Conservation (phyloP, 257 asterid species). For the Lantana camara region DNA sequence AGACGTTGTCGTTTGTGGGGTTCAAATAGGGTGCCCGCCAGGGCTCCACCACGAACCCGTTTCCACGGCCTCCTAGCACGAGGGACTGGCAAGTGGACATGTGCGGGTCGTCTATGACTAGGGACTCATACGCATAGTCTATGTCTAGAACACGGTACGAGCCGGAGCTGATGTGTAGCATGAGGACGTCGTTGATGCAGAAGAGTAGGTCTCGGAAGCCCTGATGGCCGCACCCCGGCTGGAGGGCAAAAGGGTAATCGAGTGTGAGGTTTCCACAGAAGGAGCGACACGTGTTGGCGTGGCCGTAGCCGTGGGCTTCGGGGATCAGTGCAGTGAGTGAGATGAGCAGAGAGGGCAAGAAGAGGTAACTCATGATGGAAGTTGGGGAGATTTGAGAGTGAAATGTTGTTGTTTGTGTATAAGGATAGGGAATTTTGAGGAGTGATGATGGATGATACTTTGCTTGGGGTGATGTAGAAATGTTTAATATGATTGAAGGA, state of each 20-base stretch:
- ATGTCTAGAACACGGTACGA: constrained; percentile 87
- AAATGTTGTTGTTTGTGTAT: background rate
- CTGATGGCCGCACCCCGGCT: constrained; percentile 85
- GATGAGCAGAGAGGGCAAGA: constrained; percentile 27
- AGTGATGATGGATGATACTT: constrained; percentile 67
- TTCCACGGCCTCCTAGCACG: constrained; percentile 75
- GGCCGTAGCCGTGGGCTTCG: constrained; percentile 36
- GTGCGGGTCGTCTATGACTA: constrained; percentile 84
- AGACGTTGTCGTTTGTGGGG: constrained; percentile 75
- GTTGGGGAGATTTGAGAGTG: constrained; percentile 10
- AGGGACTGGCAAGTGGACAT: constrained; percentile 81
- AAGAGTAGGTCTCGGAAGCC: constrained; percentile 80
- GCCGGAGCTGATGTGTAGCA: constrained; percentile 87
- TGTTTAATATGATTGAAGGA: constrained; percentile 18
- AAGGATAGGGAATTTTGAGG: background rate
- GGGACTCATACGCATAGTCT: constrained; percentile 77
- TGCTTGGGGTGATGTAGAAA: constrained; percentile 54
- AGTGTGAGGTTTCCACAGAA: constrained; percentile 86
- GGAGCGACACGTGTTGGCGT: constrained; percentile 62
- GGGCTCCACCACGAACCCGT: constrained; percentile 83
- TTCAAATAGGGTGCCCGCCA: constrained; percentile 66
- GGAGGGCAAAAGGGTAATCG: constrained; percentile 76
- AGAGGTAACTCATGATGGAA: constrained; percentile 44
- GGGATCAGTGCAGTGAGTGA: constrained; percentile 27
- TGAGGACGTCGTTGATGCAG: constrained; percentile 82